Base-by-base conservation (phyloP, 106 monocot genomes). In the Iris macrosiphon region DNA sequence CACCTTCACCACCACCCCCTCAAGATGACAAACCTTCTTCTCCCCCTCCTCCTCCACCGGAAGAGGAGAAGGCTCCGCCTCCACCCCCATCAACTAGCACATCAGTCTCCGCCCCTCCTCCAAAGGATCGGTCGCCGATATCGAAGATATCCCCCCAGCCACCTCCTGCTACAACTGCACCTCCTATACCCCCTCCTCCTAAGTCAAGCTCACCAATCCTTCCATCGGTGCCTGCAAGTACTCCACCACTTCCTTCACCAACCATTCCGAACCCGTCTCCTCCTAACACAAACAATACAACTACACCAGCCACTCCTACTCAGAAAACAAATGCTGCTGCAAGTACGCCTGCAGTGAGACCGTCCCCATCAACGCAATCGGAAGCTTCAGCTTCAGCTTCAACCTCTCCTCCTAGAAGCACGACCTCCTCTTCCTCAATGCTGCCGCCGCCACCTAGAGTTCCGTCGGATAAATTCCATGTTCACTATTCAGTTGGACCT, bases 91-190 rank as follows among this genome's bases (percentile, higher is more conserved):
- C n/a, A n/a, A n/a, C n/a, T n/a, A n/a, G n/a, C n/a, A n/a, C 39
- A 1, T 1, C 7, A 39, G 9, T 17, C 3, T 42, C 47, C 20
- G 26, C 62, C 17, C 50, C 62, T 26, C 23, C 31, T 43, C n/a
- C n/a, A n/a, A n/a, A n/a, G n/a, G n/a, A n/a, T n/a, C n/a, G n/a
- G 19, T 35, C n/a, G n/a, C n/a, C n/a, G n/a, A n/a, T n/a, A n/a
- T n/a, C n/a, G n/a, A n/a, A n/a, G n/a, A n/a, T n/a, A 33, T 40
- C 56, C 26, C 24, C 67, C 0, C 20, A 24, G 10, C 40, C 55
- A 4, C 31, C 52, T 6, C 48, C 61, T 55, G 27, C 60, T 59
- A 29, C 69, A 31, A 52, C 32, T 4, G 47, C 39, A 34, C 30
- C 14, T n/a, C n/a, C n/a, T n/a, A n/a, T n/a, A n/a, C 24, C 23